Percentiles rank a stretch among this genome's conserved stretches.
These are phyloP conservation scores for Chrysopogon serrulatus DNA, from an alignment of 176 grass and related monocot genomes.

Conservation along the genomic window DNA sequence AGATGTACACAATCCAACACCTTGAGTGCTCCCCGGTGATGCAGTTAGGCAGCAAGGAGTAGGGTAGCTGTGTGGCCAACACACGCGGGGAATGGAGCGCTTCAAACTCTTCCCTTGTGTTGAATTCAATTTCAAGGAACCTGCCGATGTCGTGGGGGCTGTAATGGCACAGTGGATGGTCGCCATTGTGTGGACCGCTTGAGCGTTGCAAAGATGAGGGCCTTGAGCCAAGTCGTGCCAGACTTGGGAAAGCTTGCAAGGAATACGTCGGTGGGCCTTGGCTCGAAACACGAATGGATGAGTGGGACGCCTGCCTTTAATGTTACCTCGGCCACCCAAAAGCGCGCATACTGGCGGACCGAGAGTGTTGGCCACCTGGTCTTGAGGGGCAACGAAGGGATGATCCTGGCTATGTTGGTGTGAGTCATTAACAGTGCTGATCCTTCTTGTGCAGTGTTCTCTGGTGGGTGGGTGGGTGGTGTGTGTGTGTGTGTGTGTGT, in stretches of 20 bases:
- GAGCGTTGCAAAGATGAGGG: neutral
- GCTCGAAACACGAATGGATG: neutral
- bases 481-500: too few species aligned
- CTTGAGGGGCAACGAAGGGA: neutral
- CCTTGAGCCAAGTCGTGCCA: conserved; percentile 56
- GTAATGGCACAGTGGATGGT: neutral
- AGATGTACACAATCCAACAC: neutral
- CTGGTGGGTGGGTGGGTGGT: too few species aligned
- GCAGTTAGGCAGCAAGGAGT: neutral
- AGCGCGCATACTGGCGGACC: neutral
- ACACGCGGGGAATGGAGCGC: neutral
- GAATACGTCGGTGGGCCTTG: neutral
- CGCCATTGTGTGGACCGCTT: neutral
- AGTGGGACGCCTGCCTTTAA: neutral
- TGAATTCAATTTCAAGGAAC: neutral
- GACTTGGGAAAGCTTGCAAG: conserved; percentile 13
- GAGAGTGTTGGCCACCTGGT: neutral
- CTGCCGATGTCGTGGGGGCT: neutral
- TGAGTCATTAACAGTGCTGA: neutral
- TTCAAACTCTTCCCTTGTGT: neutral
- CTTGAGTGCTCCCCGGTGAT: neutral
- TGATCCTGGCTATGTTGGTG: neutral
- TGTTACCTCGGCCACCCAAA: neutral
- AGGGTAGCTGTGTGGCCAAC: neutral
- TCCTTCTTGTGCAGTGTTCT: neutral